Evolutionary conservation across 1,284 basidiomycete species (phyloP).

Genomic region (Trametes sp.): DNA sequence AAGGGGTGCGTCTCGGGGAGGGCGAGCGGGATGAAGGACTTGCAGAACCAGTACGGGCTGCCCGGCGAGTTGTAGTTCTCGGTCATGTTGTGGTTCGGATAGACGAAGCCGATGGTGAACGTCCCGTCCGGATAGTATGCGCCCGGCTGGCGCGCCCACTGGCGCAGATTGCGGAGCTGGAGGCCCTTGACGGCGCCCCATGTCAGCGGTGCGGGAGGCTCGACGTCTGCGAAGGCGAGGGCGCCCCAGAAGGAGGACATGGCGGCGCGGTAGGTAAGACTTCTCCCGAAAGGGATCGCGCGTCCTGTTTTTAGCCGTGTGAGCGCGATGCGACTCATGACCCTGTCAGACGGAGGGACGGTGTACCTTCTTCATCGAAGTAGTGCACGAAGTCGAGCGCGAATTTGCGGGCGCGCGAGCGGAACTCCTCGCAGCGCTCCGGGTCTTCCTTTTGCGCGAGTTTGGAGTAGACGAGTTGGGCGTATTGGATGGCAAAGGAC

Average conservation of each 20-base stretch:
- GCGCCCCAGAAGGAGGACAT: constrained; percentile 83
- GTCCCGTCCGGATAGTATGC: constrained; percentile 71
- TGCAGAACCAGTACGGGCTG: constrained; percentile 87
- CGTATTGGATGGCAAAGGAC: constrained; percentile 81
- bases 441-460: constrained; percentile 70
- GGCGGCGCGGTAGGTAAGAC: constrained; percentile 80
- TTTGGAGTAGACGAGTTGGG: constrained; percentile 77
- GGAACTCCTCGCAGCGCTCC: constrained; percentile 67
- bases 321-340: neutral
- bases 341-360: neutral
- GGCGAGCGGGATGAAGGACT: constrained; percentile 76
- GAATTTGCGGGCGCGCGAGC: constrained; percentile 68
- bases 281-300: constrained; percentile 79
- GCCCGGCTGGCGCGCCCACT: constrained; percentile 69
- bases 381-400: constrained; percentile 78
- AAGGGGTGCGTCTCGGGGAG: constrained; percentile 72
- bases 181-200: constrained; percentile 82
- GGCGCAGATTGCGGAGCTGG: constrained; percentile 75
- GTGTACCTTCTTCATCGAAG: constrained; percentile 74
- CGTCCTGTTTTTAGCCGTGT: constrained; percentile 54
- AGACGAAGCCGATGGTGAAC: constrained; percentile 76
- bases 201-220: constrained; percentile 70
- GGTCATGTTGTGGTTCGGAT: constrained; percentile 79
- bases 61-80: constrained; percentile 85
- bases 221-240: constrained; percentile 73